Evolutionary conservation across 108 stramenopile species (phyloP).

Genomic region (Cyclostephanos invisitatus): DNA sequence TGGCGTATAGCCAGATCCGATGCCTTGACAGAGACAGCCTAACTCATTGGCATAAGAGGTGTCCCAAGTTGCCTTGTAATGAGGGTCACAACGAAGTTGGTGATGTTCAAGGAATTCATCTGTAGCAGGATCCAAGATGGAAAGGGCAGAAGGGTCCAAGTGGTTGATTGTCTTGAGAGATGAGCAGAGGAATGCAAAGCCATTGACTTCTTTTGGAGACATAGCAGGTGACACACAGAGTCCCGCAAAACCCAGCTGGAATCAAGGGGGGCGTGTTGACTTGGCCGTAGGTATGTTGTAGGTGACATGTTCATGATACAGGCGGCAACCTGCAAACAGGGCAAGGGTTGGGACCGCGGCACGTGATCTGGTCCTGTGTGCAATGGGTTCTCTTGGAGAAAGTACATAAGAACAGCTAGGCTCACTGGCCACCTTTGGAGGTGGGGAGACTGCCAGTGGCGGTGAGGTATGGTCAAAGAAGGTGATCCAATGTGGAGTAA

Average conservation of each 20-base stretch:
- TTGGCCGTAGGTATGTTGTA: too few species aligned
- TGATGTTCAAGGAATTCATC: slow-evolving; percentile 1
- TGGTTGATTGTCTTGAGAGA: too few species aligned
- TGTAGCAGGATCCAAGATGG: not conserved
- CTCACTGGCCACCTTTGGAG: slow-evolving; percentile 7
- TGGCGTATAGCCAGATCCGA: not conserved
- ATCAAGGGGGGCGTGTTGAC: too few species aligned
- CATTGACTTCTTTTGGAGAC: too few species aligned
- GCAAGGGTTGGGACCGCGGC: not conserved
- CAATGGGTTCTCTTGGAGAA: not conserved
- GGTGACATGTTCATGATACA: too few species aligned
- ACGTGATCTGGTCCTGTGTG: not conserved
- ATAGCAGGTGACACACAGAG: too few species aligned
- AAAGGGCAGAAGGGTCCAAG: too few species aligned
- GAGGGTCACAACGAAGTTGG: slow-evolving; percentile 1
- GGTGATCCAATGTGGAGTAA: too few species aligned
- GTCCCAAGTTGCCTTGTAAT: slow-evolving; percentile 2
- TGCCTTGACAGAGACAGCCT: slow-evolving; percentile 6
- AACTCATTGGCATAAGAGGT: slow-evolving; percentile 4
- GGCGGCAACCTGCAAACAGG: not conserved
- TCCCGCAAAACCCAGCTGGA: too few species aligned
- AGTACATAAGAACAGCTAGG: slow-evolving; percentile 3
- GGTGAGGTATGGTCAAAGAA: not conserved
- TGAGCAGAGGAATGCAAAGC: too few species aligned
- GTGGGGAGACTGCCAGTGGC: not conserved